A percentile compares a stretch with the other conserved stretches of the same genome.
These are phyloP conservation scores for Atkinsonella texensis DNA, from an alignment of 2,329 filamentous ascomycete genomes.

Conservation along the genomic window DNA sequence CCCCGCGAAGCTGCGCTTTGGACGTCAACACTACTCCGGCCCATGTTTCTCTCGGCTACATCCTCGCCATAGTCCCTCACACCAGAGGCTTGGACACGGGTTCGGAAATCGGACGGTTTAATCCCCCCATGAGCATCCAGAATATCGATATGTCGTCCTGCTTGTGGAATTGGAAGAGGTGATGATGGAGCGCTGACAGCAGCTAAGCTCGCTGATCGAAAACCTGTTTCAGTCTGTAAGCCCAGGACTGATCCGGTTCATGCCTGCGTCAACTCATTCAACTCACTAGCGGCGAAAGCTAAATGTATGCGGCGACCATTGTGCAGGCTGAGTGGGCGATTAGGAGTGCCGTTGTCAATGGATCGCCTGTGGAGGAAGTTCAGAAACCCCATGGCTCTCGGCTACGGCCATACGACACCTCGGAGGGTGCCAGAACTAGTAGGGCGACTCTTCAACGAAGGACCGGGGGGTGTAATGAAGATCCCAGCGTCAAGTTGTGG, in stretches of 20 bases:
- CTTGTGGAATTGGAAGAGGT: background rate
- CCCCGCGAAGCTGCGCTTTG: conserved; percentile 19
- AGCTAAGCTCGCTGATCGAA: background rate
- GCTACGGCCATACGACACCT: conserved; percentile 1
- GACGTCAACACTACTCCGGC: conserved; percentile 21
- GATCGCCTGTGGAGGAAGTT: conserved; percentile 4
- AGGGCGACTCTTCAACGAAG: background rate
- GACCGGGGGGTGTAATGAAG: background rate
- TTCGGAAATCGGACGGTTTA: conserved; percentile 31
- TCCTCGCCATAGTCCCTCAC: conserved; percentile 45
- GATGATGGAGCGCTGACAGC: background rate
- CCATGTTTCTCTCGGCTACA: conserved; percentile 45
- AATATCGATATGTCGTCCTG: conserved; percentile 4
- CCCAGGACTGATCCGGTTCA: background rate
- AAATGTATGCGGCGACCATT: background rate
- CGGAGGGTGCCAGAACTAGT: background rate
- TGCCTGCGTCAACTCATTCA: background rate
- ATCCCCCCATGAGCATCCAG: conserved; percentile 25
- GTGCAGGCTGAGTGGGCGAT: conserved; percentile 1
- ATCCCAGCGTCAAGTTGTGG: background rate
- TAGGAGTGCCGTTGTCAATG: background rate
- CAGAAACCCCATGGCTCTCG: conserved; percentile 5
- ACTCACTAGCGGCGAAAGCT: conserved; percentile 2
- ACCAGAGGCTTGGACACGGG: conserved; percentile 34
- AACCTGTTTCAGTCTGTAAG: background rate